Evolutionary conservation across 768 basidiomycete species (phyloP).

Genomic region (Leccinum arenicola): DNA sequence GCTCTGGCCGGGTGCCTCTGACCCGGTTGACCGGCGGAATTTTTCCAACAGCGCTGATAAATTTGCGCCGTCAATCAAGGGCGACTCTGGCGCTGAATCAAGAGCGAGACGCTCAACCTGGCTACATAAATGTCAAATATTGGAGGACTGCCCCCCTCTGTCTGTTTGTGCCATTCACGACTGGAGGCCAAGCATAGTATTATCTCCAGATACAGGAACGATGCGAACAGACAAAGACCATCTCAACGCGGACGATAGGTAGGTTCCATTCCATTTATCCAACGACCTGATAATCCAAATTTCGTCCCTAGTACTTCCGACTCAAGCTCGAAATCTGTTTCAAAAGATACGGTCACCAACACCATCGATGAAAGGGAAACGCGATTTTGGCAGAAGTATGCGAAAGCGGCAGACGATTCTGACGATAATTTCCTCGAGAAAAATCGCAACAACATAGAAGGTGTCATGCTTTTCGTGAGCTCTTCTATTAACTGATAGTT

Average conservation of each 20-base stretch:
- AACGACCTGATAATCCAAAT: not conserved
- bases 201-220: not conserved
- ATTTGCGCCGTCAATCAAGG: not conserved
- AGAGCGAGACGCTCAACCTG: not conserved
- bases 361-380: not conserved
- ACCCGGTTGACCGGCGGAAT: not conserved
- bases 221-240: not conserved
- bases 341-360: not conserved
- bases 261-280: not conserved
- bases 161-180: not conserved
- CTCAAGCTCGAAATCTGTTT: not conserved
- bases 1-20: not conserved
- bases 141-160: not conserved
- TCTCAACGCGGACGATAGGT: not conserved
- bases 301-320: not conserved
- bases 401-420: not conserved
- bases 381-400: not conserved
- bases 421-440: constrained; percentile 1
- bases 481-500: not conserved
- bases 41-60: not conserved
- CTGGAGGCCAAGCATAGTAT: not conserved
- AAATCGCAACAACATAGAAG: not conserved
- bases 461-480: constrained; percentile 3
- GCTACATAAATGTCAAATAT: not conserved
- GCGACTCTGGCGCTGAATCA: not conserved